Evolutionary conservation across 2,329 filamentous ascomycete genomes (phyloP), one percentile per base, ranked within the genome.

Genomic region (Ceratocystis alfenasii): DNA sequence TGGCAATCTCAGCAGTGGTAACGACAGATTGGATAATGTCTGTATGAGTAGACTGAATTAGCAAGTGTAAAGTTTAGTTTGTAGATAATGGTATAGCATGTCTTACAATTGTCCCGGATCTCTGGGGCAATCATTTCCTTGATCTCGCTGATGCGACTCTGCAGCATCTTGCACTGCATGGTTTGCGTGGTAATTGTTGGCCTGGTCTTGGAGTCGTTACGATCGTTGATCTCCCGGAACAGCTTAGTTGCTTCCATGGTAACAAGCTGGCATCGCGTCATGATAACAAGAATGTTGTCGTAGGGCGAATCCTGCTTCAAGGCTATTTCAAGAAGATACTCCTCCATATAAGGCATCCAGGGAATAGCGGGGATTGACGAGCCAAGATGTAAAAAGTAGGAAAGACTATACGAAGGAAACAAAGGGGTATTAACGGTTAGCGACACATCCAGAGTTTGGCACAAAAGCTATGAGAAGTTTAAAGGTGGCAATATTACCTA

Each of bases 321-420:
- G 2, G 63, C 17, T 1, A 85, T 72, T 2, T 76, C 69, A 2
- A 74, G 69, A 1, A 84, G 73, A 55, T 78, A 80, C 48, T 83
- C 81, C n/a, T 83, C 81, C 73, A 85, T 76, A 57, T 82, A 77
- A 1, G 78, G 69, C 0, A 78, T 83, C 82, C 82, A 85, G 2
- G 74, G 75, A 66, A 85, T 72, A 4, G 76, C 70, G 60, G 81
- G 77, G 61, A 76, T 28, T 15, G 50, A 25, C 70, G 69, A 44
- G 69, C 65, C 73, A 71, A 74, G 1, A 69, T 70, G 8, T 70
- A 73, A 60, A 41, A 64, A 60, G 12, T 28, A 53, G 10, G 55
- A 57, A 10, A 62, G 53, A 53, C 68, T 59, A 25, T 5, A 25
- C 3, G 5, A 30, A 12, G 20, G 10, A 30, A 12, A 12, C 3